These are phyloP conservation scores for Magnusiomyces suaveolens DNA, from an alignment of 1,139 yeast genomes.

Conservation along the genomic window DNA sequence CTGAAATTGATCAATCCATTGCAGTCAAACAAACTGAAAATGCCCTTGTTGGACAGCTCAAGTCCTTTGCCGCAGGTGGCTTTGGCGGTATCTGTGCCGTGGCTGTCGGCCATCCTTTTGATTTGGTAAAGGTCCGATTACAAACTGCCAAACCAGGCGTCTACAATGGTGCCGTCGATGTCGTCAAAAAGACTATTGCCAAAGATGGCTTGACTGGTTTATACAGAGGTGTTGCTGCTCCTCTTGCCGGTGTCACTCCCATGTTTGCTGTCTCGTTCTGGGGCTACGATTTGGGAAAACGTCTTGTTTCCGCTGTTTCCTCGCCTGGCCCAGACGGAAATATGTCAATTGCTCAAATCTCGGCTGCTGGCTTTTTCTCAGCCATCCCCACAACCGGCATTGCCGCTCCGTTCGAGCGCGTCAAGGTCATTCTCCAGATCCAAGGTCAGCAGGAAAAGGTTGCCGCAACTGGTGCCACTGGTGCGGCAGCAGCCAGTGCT, in stretches of 20 bases:
- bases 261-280: constrained; percentile 97
- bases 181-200: constrained; percentile 57
- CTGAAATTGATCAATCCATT: constrained; percentile 12
- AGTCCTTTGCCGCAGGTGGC: constrained; percentile 88
- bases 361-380: constrained; percentile 91
- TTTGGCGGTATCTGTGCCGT: constrained; percentile 80
- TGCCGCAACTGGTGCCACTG: constrained; percentile 29
- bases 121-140: constrained; percentile 80
- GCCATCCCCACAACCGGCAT: constrained; percentile 92
- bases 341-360: constrained; percentile 59
- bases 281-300: constrained; percentile 94
- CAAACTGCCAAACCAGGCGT: constrained; percentile 52
- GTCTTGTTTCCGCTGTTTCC: constrained; percentile 44
- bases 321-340: constrained; percentile 26
- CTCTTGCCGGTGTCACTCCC: constrained; percentile 90
- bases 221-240: constrained; percentile 82
- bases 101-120: constrained; percentile 92
- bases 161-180: constrained; percentile 51
- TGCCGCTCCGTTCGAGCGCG: constrained; percentile 94
- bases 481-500: constrained; percentile 6
- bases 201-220: constrained; percentile 70
- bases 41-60: constrained; percentile 39
- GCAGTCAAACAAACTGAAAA: constrained; percentile 5
- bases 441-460: constrained; percentile 41
- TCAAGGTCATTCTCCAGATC: constrained; percentile 87